Conservation (phyloP, 331 rosid genomes). For the Quercus phellos region DNA sequence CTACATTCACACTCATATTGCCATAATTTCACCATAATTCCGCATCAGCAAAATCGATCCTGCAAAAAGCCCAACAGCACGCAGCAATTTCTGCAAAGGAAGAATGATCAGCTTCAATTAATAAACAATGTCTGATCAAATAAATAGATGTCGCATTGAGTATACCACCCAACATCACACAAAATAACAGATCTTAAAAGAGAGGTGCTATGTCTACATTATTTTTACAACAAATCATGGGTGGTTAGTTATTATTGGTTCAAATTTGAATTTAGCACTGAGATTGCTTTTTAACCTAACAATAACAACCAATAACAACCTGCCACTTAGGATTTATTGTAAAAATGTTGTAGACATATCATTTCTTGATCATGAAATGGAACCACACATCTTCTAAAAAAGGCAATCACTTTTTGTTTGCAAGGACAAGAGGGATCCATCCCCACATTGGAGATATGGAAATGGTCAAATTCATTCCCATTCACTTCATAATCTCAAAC, state of each 20-base stretch:
- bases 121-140: neutral
- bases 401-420: neutral
- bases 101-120: neutral
- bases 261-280: too few relatives aligned
- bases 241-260: too few relatives aligned
- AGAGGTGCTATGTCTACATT: too few relatives aligned
- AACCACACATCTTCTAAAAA: neutral
- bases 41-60: slow-evolving; percentile 81
- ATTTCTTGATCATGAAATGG: neutral
- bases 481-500: neutral
- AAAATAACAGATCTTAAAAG: neutral
- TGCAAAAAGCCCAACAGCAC: slow-evolving; percentile 75
- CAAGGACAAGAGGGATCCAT: neutral
- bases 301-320: too few relatives aligned
- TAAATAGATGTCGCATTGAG: neutral
- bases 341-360: too few relatives aligned
- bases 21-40: slow-evolving; percentile 85
- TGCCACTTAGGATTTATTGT: too few relatives aligned
- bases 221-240: too few relatives aligned
- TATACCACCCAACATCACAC: neutral
- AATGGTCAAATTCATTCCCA: neutral
- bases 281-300: too few relatives aligned
- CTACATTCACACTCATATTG: slow-evolving; percentile 45
- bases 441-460: neutral
- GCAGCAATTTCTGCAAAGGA: slow-evolving; percentile 70